phyloP scores from a whole-genome alignment of 202 grass and related monocot species.

The Brachypodium distachyon region DNA sequence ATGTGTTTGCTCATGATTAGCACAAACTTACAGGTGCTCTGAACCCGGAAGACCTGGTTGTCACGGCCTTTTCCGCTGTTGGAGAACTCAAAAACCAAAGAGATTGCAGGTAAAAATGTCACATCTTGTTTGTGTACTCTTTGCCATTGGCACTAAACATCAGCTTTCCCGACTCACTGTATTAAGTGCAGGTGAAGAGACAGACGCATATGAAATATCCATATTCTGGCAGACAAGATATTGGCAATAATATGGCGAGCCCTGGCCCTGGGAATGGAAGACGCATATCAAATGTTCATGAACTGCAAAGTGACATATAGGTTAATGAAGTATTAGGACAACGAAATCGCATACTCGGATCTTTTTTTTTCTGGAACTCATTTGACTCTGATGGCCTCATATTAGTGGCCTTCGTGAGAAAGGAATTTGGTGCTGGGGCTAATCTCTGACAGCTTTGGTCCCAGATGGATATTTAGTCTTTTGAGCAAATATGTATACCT shows the following conservation, averaged over 20 bases:
- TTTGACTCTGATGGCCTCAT: background rate
- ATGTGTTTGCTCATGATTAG: background rate
- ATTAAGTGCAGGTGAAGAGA: conserved; percentile 21
- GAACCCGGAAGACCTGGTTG: conserved; percentile 14
- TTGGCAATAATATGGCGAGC: background rate
- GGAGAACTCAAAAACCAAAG: conserved; percentile 22
- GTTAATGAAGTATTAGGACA: background rate
- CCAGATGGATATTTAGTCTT: background rate
- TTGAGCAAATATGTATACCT: background rate
- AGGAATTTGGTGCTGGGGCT: background rate
- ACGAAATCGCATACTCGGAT: background rate
- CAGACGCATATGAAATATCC: background rate
- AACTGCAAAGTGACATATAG: background rate
- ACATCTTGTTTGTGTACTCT: background rate
- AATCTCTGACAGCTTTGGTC: background rate
- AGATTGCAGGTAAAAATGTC: conserved; percentile 11
- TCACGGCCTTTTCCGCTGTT: conserved; percentile 29
- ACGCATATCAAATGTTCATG: background rate
- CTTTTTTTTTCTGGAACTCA: background rate
- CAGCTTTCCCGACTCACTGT: background rate
- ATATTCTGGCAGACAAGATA: background rate
- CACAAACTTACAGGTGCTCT: conserved; percentile 15
- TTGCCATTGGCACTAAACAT: background rate
- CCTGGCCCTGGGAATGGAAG: background rate
- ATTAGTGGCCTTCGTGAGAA: conserved; percentile 4